Evolutionary conservation across 208 protist species (phyloP).

Genomic region (Naegleria lovaniensis): DNA sequence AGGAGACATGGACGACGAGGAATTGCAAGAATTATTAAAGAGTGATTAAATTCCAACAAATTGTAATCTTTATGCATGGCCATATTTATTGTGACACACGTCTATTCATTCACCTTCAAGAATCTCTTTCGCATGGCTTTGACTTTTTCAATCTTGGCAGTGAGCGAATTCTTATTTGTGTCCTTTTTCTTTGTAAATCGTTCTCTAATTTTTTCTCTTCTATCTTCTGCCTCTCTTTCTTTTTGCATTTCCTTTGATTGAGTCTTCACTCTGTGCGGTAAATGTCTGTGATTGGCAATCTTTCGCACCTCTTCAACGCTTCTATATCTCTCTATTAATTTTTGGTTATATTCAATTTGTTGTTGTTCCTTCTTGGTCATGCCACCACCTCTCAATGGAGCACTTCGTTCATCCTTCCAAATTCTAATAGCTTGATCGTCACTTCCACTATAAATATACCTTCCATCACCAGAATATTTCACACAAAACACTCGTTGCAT

Average conservation of each 20-base stretch:
- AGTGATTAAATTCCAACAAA: not conserved
- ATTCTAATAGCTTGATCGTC: slow-evolving; percentile 69
- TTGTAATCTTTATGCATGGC: no score
- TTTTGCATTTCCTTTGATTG: not conserved
- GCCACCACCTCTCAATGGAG: not conserved
- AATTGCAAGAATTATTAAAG: not conserved
- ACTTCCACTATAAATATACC: slow-evolving; percentile 57
- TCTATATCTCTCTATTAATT: slow-evolving; percentile 23
- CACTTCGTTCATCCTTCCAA: slow-evolving; percentile 52
- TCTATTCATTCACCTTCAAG: not conserved
- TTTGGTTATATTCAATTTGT: slow-evolving; percentile 23
- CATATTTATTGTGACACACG: not conserved
- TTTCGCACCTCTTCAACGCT: not conserved
- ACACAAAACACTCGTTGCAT: slow-evolving; percentile 68
- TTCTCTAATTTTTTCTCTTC: slow-evolving; percentile 9
- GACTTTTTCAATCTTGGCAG: slow-evolving; percentile 12
- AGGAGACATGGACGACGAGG: not conserved
- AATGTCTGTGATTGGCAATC: not conserved
- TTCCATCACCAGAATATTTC: slow-evolving; percentile 46
- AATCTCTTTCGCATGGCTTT: not conserved
- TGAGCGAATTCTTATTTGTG: not conserved
- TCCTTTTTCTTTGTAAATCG: slow-evolving; percentile 9
- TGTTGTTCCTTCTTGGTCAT: not conserved
- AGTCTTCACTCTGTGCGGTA: not conserved
- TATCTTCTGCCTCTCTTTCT: not conserved